phyloP scores from a whole-genome alignment of 1,284 basidiomycete species.

The Xerocomus nothofagi region DNA sequence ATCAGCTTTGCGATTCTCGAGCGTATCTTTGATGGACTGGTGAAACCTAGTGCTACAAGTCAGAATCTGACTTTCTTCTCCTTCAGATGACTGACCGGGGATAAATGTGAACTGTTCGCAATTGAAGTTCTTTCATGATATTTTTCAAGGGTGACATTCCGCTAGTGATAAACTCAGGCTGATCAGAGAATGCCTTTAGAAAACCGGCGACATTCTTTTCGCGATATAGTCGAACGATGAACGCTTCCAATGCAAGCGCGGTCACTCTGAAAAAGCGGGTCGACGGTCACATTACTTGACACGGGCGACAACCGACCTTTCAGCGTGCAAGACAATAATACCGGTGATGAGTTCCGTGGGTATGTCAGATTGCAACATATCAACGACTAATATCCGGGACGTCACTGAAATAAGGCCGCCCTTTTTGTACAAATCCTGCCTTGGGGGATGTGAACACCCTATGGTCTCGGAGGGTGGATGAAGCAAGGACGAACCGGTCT shows the following conservation, averaged over 20 bases:
- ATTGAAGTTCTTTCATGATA: constrained; percentile 89
- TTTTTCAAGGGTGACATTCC: constrained; percentile 90
- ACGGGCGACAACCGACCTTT: constrained; percentile 55
- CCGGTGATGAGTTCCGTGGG: constrained; percentile 88
- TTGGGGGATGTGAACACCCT: constrained; percentile 33
- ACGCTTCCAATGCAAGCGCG: constrained; percentile 82
- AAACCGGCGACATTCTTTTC: constrained; percentile 89
- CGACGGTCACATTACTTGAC: neutral
- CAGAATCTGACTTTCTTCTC: neutral
- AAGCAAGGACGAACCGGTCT: constrained; percentile 56
- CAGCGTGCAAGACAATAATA: constrained; percentile 92
- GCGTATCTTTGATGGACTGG: constrained; percentile 76
- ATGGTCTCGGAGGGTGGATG: neutral
- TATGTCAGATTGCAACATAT: constrained; percentile 88
- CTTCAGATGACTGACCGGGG: constrained; percentile 61
- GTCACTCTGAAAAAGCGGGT: constrained; percentile 62
- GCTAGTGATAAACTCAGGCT: constrained; percentile 92
- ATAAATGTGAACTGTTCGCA: constrained; percentile 88
- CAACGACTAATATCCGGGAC: constrained; percentile 91
- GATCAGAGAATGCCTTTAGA: constrained; percentile 95
- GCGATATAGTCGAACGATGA: constrained; percentile 86
- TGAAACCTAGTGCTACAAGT: constrained; percentile 68
- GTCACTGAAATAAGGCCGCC: constrained; percentile 93
- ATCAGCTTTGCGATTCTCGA: constrained; percentile 84
- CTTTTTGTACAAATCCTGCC: constrained; percentile 81